phyloP scores from a whole-genome alignment of 2,329 filamentous ascomycete genomes.

The Aspergillus cejpii region DNA sequence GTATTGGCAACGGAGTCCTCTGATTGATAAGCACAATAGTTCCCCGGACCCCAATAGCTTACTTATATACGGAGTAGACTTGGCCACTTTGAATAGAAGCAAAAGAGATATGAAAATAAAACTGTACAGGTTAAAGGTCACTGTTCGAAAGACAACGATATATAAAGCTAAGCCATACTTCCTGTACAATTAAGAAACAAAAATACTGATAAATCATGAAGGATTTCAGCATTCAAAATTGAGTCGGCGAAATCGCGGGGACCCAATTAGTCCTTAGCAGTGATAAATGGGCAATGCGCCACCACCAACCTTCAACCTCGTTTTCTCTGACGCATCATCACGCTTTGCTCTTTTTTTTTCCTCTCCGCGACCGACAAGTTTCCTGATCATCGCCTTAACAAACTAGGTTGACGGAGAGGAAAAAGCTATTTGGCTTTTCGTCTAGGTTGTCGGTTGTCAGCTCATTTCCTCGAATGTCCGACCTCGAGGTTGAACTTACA shows the following conservation, averaged over 20 bases:
- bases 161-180: not conserved
- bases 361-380: not conserved
- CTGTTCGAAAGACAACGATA: not conserved
- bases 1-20: slow-evolving; percentile 6
- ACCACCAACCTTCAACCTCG: slow-evolving; percentile 21
- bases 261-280: no score
- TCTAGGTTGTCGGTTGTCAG: not conserved
- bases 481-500: slow-evolving; percentile 16
- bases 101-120: not conserved
- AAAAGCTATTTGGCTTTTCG: not conserved
- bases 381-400: not conserved
- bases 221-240: not conserved
- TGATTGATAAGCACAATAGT: slow-evolving; percentile 19
- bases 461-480: slow-evolving; percentile 30
- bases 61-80: not conserved
- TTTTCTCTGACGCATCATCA: slow-evolving; percentile 16
- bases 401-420: not conserved
- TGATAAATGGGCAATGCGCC: slow-evolving; percentile 19
- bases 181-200: not conserved
- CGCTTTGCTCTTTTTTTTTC: slow-evolving; percentile 4
- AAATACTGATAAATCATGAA: not conserved
- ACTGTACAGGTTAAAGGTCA: not conserved
- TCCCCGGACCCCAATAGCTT: slow-evolving; percentile 1
- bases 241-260: not conserved
- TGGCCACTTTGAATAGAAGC: not conserved